Evolutionary conservation across 257 asterid genomes (phyloP).

Genomic region (Lantana camara): DNA sequence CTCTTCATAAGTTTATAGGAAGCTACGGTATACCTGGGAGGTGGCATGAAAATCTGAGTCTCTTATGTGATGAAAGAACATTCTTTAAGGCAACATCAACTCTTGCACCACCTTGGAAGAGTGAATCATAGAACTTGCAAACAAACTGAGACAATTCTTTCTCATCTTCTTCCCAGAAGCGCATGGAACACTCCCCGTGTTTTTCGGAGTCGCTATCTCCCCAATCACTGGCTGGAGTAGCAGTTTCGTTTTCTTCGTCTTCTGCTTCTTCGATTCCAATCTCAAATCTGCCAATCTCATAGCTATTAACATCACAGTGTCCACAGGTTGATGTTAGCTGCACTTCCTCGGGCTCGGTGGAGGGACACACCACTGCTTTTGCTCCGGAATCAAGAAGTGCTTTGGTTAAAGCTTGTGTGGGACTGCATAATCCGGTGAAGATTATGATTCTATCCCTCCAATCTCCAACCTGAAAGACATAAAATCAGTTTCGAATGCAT

Average conservation of each 20-base stretch:
- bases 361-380: conserved; percentile 69
- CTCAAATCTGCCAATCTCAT: conserved; percentile 50
- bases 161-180: conserved; percentile 60
- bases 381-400: conserved; percentile 73
- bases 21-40: conserved; percentile 26
- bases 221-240: conserved; percentile 68
- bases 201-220: conserved; percentile 49
- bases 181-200: conserved; percentile 34
- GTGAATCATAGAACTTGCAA: conserved; percentile 47
- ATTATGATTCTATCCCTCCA: conserved; percentile 73
- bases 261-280: conserved; percentile 54
- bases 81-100: conserved; percentile 45
- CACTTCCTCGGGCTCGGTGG: conserved; percentile 61
- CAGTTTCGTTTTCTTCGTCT: conserved; percentile 31
- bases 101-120: conserved; percentile 57
- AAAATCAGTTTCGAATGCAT: no score
- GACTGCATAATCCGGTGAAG: conserved; percentile 66
- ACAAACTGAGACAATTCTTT: conserved; percentile 59
- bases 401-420: conserved; percentile 52
- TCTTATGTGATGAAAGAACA: conserved; percentile 49
- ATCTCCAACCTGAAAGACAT: conserved; percentile 50
- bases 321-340: conserved; percentile 46
- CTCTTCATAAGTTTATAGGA: no score
- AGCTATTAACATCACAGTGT: conserved; percentile 43
- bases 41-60: conserved; percentile 56